phyloP scores from a whole-genome alignment of 2,329 filamentous ascomycete species.

The Diaporthe destruens region DNA sequence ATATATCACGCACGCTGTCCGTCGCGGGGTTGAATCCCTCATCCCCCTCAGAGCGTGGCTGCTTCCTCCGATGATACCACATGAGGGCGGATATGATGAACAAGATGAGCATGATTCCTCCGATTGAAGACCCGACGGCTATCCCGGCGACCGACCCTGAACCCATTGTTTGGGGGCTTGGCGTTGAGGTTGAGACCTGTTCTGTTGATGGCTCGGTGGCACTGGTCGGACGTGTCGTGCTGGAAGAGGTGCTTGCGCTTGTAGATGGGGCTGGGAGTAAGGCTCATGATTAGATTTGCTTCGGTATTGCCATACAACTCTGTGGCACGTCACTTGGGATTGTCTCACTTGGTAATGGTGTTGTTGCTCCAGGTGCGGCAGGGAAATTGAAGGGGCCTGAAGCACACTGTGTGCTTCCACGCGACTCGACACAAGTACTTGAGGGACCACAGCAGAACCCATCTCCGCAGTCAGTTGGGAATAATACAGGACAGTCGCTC shows the following conservation, averaged over 20 bases:
- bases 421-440: background rate
- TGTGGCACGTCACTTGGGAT: background rate
- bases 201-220: background rate
- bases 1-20: background rate
- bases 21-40: conserved; percentile 16
- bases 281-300: background rate
- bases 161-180: background rate
- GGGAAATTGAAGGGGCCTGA: background rate
- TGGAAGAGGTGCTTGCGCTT: background rate
- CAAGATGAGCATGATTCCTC: conserved; percentile 11
- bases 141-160: conserved; percentile 19
- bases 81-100: conserved; percentile 27
- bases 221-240: background rate
- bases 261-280: background rate
- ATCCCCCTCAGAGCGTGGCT: background rate
- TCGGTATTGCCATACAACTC: background rate
- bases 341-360: conserved; percentile 13
- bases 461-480: conserved; percentile 32
- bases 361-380: background rate
- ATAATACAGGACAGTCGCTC: conserved; percentile 17
- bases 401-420: background rate
- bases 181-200: background rate
- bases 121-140: conserved; percentile 13
- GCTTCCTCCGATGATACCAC: conserved; percentile 34
- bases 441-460: conserved; percentile 16